Evolutionary conservation across 2,329 filamentous ascomycete species (phyloP), one percentile per base, ranked within the genome.

Genomic region (Trichoderma oligosporum): DNA sequence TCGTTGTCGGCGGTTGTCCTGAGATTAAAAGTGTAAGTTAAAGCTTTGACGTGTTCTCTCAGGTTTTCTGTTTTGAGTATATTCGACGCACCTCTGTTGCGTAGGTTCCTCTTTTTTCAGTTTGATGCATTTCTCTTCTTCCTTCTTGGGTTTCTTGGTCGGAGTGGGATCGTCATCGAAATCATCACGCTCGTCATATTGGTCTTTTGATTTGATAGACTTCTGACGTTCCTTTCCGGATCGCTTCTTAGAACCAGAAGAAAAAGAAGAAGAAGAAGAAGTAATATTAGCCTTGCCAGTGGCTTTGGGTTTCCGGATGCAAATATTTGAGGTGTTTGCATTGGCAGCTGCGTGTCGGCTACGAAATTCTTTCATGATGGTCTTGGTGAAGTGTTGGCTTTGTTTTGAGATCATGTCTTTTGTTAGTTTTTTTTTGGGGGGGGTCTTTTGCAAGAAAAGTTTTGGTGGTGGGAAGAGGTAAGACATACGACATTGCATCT

Each of bases 321-420:
- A 58, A 20, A 11, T 47, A 9, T 53, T 54, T 4, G 18, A 31
- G 29, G 44, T 61, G 12, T n/a, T 35, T 6, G 16, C 48, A 35
- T 8, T 33, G 8, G 11, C 35, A 24, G n/a, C 57, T 5, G 62
- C 31, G 35, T 67, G 63, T 11, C 70, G 70, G 16, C 48, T 51
- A 36, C 67, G 70, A 63, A 72, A 73, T 6, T 71, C 65, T 35
- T 66, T 70, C 60, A 74, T 62, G 61, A 76, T 70, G 18, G 61
- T 60, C 62, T 76, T 76, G 61, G 65, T 67, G 62, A 72, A 75
- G 45, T 72, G 73, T 61, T 76, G 73, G 2, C 73, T 76, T 25
- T 31, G 14, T 31, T 42, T 18, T 18, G 25, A 4, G 4, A 42
- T 14, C 12, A 12, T 31, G 16, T 14, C 7, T 1, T 16, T 9